phyloP scores from a whole-genome alignment of 225 moss, liverwort and hornwort species.

The Climacium dendroides region DNA sequence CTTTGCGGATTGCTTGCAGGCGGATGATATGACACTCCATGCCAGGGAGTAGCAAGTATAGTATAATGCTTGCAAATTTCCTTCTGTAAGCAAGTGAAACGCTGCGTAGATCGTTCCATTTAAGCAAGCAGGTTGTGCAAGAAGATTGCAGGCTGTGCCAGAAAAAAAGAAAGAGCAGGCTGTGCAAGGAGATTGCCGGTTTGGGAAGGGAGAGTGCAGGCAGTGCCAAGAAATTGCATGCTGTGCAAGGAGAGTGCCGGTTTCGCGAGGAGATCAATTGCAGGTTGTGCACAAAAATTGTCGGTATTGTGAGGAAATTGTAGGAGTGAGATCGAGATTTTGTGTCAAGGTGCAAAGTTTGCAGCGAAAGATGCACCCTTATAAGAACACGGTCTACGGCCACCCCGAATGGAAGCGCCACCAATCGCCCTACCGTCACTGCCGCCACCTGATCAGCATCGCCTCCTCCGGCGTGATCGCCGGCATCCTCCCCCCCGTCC shows the following conservation, averaged over 20 bases:
- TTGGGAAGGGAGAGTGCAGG: neutral
- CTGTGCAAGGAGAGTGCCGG: neutral
- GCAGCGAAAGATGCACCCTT: conserved; percentile 15
- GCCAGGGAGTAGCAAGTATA: no score
- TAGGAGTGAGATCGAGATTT: neutral
- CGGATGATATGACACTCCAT: neutral
- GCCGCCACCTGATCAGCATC: conserved; percentile 39
- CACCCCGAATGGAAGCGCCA: conserved; percentile 60
- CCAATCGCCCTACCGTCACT: conserved; percentile 62
- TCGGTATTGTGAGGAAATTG: neutral
- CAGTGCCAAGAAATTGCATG: no score
- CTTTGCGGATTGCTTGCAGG: neutral
- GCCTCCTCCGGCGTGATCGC: conserved; percentile 51
- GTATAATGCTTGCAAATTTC: neutral
- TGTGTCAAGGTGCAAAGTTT: neutral
- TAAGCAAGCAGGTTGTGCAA: neutral
- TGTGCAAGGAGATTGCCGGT: neutral
- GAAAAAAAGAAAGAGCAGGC: neutral
- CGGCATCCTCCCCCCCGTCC: conserved; percentile 55
- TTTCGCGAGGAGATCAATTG: neutral
- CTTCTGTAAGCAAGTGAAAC: neutral
- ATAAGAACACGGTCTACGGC: conserved; percentile 53
- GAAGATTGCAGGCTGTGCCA: neutral
- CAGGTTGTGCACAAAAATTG: neutral
- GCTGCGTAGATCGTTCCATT: neutral